phyloP scores from a whole-genome alignment of 495 filamentous ascomycete genomes.

The Astrothelium subdiscretum region DNA sequence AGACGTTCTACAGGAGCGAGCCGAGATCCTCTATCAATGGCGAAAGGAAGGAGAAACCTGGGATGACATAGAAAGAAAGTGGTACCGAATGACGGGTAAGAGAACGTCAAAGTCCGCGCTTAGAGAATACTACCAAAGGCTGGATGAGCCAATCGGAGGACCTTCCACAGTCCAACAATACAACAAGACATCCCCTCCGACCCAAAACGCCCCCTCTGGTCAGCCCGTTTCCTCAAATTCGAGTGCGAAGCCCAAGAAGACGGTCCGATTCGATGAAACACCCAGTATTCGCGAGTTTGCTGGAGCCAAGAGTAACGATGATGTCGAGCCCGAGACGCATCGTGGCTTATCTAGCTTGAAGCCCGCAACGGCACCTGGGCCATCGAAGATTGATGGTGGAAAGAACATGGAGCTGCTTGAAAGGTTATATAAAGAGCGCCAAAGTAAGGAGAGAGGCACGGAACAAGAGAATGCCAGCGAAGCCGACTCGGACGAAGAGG shows the following conservation, averaged over 20 bases:
- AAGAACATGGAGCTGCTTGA: not conserved
- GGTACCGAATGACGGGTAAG: not conserved
- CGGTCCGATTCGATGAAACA: not conserved
- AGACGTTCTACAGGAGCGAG: not conserved
- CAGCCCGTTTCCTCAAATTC: too few relatives aligned
- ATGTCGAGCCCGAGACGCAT: not conserved
- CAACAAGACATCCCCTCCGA: too few relatives aligned
- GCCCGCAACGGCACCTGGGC: not conserved
- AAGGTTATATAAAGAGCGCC: not conserved
- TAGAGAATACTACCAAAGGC: not conserved
- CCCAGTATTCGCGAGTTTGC: not conserved
- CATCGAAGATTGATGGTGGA: not conserved
- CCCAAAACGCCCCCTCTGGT: too few relatives aligned
- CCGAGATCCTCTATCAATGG: not conserved
- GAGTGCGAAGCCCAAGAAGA: not conserved
- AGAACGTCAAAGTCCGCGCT: not conserved
- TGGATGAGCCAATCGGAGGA: not conserved
- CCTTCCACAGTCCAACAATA: not conserved
- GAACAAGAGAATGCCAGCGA: not conserved
- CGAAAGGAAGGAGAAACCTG: not conserved
- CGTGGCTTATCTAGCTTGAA: not conserved
- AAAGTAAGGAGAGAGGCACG: not conserved
- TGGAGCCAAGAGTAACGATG: not conserved
- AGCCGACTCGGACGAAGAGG: not conserved
- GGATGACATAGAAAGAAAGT: not conserved